Evolutionary conservation across 2,329 filamentous ascomycete species (phyloP).

Genomic region (Aspergillus piperis): DNA sequence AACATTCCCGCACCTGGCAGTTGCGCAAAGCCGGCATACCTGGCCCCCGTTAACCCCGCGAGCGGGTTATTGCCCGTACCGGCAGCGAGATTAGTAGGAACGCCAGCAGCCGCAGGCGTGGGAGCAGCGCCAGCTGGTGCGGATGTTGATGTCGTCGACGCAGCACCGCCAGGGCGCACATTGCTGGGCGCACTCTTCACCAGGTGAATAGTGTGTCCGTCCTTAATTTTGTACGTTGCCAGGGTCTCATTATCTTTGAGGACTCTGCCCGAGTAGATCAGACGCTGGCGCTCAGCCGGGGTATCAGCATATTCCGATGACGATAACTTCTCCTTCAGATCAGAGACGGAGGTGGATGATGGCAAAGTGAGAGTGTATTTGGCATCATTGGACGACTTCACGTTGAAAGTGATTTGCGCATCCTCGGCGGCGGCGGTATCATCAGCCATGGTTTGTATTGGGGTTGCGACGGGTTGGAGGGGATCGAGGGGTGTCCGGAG

Average conservation of each 20-base stretch:
- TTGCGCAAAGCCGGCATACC: conserved; percentile 89
- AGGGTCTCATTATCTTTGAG: conserved; percentile 92
- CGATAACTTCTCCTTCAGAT: conserved; percentile 88
- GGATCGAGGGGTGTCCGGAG: conserved; percentile 10
- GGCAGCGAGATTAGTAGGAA: conserved; percentile 51
- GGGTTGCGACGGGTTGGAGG: conserved; percentile 8
- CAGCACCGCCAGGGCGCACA: conserved; percentile 58
- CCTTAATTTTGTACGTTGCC: conserved; percentile 88
- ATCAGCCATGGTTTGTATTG: conserved; percentile 41
- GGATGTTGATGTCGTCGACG: conserved; percentile 47
- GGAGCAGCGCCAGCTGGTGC: conserved; percentile 34
- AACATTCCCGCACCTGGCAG: conserved; percentile 87
- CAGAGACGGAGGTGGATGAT: conserved; percentile 72
- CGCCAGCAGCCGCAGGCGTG: conserved; percentile 38
- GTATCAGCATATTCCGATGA: conserved; percentile 81
- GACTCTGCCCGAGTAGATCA: conserved; percentile 96
- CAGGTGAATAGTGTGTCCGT: conserved; percentile 91
- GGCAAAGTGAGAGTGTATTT: conserved; percentile 81
- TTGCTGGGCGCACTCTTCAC: conserved; percentile 97
- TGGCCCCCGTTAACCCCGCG: conserved; percentile 84
- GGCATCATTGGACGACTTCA: conserved; percentile 92
- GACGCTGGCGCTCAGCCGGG: conserved; percentile 81
- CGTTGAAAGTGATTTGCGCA: conserved; percentile 86
- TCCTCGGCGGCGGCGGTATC: conserved; percentile 57
- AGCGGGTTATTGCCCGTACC: conserved; percentile 79